Conservation (phyloP, 164 flowering plant species). For the Chloranthus sessilifolius region DNA sequence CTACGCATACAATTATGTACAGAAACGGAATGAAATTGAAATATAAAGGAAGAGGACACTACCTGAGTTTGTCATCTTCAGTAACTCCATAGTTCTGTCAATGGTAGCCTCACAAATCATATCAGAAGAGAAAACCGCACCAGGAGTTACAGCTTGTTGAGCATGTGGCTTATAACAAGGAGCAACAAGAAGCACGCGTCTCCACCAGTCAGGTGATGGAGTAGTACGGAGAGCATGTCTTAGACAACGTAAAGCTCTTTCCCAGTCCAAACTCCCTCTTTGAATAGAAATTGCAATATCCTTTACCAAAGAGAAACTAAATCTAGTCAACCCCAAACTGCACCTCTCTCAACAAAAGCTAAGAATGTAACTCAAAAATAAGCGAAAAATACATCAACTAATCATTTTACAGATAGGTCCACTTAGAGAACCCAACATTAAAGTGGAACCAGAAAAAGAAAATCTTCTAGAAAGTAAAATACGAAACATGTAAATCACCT, state of each 20-base stretch:
- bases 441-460: neutral
- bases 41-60: too few relatives aligned
- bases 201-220: constrained; percentile 99
- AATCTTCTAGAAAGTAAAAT: neutral
- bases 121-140: constrained; percentile 91
- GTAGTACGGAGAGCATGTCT: constrained; percentile 91
- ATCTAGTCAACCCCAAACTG: constrained; percentile 1
- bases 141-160: constrained; percentile 57
- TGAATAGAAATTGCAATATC: constrained; percentile 80
- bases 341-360: constrained; percentile 2
- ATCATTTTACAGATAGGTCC: neutral
- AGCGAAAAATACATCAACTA: neutral
- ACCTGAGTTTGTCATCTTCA: constrained; percentile 86
- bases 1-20: too few relatives aligned
- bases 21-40: too few relatives aligned
- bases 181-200: constrained; percentile 86
- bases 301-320: constrained; percentile 27
- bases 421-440: neutral
- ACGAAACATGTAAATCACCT: neutral
- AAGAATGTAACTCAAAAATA: neutral
- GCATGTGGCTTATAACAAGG: constrained; percentile 60
- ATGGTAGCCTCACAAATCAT: constrained; percentile 93
- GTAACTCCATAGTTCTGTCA: constrained; percentile 76
- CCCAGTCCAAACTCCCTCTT: constrained; percentile 94
- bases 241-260: constrained; percentile 93